A percentile compares a stretch with the other conserved stretches of the same genome.
These are phyloP conservation scores for Neurospora crassa DNA, from an alignment of 2,329 filamentous ascomycete species.

Conservation along the genomic window DNA sequence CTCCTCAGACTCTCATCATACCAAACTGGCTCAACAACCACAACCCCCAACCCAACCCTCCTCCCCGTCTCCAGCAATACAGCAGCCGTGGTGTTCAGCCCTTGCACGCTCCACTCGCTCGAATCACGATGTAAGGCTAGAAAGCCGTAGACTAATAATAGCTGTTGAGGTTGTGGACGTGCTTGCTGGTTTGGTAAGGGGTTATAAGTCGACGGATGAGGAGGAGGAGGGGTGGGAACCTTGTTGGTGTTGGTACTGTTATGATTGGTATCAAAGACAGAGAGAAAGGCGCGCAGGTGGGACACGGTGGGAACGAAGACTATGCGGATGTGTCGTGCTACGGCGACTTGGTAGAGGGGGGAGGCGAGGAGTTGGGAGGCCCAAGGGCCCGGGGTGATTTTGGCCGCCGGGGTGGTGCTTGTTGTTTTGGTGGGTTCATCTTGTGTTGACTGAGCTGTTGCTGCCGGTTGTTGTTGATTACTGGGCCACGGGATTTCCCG, in stretches of 20 bases:
- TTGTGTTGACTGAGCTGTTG: background rate
- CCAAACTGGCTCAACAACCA: slow-evolving; percentile 36
- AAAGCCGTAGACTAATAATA: slow-evolving; percentile 54
- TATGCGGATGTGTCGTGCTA: slow-evolving; percentile 58
- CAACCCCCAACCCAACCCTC: slow-evolving; percentile 32
- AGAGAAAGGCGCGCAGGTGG: slow-evolving; percentile 67
- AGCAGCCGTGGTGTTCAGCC: slow-evolving; percentile 53
- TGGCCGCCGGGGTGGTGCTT: background rate
- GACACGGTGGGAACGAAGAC: slow-evolving; percentile 68
- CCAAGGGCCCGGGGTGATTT: background rate
- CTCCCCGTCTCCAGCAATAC: slow-evolving; percentile 51
- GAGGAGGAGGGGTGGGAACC: background rate
- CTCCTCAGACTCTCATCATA: background rate
- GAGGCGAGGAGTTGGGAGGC: slow-evolving; percentile 42
- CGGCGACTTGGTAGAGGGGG: slow-evolving; percentile 59
- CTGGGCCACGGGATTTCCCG: background rate
- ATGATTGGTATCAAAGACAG: slow-evolving; percentile 32
- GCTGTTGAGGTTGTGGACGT: slow-evolving; percentile 23
- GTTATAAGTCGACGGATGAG: background rate
- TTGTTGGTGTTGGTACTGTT: slow-evolving; percentile 1
- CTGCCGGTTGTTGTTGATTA: background rate
- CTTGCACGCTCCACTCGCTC: slow-evolving; percentile 68
- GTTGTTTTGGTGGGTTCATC: slow-evolving; percentile 7
- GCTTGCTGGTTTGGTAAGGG: slow-evolving; percentile 1
- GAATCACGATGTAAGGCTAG: slow-evolving; percentile 56